These are phyloP conservation scores for Candida methanosorbosa DNA, from an alignment of 805 yeast species.

Conservation along the genomic window DNA sequence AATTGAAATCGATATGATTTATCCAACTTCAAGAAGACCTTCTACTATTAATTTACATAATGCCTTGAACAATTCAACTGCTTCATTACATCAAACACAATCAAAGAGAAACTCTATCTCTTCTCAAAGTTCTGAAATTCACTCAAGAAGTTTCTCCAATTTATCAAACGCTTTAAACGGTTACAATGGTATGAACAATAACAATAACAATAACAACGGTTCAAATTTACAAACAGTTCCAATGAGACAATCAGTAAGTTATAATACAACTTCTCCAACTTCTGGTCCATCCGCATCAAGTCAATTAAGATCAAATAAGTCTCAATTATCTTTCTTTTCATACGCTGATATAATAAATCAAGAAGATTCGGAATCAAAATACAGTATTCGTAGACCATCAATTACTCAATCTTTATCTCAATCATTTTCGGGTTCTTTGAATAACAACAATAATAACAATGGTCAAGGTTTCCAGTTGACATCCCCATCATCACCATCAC, in stretches of 20 bases:
- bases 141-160: constrained; percentile 6
- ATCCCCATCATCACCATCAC: not conserved
- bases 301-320: constrained; percentile 17
- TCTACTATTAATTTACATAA: constrained; percentile 42
- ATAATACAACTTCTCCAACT: constrained; percentile 3
- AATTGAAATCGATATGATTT: constrained; percentile 35
- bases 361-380: constrained; percentile 41
- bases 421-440: constrained; percentile 12
- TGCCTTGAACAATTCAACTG: constrained; percentile 10
- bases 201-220: constrained; percentile 1
- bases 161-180: constrained; percentile 2
- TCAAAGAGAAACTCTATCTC: not conserved
- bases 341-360: constrained; percentile 73
- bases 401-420: constrained; percentile 33
- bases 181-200: constrained; percentile 1
- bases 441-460: not conserved
- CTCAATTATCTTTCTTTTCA: constrained; percentile 49
- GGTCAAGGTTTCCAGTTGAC: not conserved
- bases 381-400: constrained; percentile 52
- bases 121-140: not conserved
- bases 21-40: constrained; percentile 36
- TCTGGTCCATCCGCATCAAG: constrained; percentile 24
- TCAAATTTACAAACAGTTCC: too few relatives aligned
- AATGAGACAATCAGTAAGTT: not conserved
- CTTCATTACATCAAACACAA: not conserved